Conservation (phyloP, 768 basidiomycete genomes). For the Trametes coccinea region DNA sequence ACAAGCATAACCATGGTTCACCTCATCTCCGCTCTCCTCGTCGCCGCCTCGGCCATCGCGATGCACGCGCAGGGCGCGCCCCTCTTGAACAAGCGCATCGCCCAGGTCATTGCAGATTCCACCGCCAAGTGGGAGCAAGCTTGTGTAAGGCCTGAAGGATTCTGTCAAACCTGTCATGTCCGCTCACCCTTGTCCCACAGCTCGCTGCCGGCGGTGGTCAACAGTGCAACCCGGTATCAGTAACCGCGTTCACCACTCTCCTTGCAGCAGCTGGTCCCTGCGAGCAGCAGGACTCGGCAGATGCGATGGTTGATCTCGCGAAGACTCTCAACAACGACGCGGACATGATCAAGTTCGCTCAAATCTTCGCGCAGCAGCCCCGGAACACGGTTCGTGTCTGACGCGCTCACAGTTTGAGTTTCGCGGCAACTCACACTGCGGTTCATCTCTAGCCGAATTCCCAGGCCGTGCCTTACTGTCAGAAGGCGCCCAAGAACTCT, state of each 20-base stretch:
- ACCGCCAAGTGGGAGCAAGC: conserved; percentile 52
- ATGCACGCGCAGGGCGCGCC: conserved; percentile 32
- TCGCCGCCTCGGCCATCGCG: conserved; percentile 33
- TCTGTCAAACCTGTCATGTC: background rate
- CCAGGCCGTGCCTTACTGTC: conserved; percentile 50
- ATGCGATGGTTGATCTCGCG: conserved; percentile 51
- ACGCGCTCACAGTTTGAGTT: background rate
- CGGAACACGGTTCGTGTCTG: conserved; percentile 48
- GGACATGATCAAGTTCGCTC: conserved; percentile 50
- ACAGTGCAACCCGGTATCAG: conserved; percentile 59
- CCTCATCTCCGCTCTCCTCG: conserved; percentile 36
- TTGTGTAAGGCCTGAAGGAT: conserved; percentile 41
- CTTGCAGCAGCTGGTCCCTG: conserved; percentile 48
- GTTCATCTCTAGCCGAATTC: conserved; percentile 19
- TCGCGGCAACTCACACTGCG: background rate
- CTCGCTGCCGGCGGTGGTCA: conserved; percentile 52
- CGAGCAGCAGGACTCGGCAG: conserved; percentile 50
- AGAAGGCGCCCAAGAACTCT: conserved; percentile 49
- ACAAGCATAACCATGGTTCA: conserved; percentile 28
- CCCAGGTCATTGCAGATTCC: conserved; percentile 48
- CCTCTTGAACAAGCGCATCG: conserved; percentile 45
- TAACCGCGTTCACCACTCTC: conserved; percentile 57
- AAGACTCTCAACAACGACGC: conserved; percentile 46
- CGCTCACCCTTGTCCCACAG: conserved; percentile 32
- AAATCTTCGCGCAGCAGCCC: conserved; percentile 58